Conservation (phyloP, 1,284 basidiomycete genomes). For the Amylostereum areolatum region DNA sequence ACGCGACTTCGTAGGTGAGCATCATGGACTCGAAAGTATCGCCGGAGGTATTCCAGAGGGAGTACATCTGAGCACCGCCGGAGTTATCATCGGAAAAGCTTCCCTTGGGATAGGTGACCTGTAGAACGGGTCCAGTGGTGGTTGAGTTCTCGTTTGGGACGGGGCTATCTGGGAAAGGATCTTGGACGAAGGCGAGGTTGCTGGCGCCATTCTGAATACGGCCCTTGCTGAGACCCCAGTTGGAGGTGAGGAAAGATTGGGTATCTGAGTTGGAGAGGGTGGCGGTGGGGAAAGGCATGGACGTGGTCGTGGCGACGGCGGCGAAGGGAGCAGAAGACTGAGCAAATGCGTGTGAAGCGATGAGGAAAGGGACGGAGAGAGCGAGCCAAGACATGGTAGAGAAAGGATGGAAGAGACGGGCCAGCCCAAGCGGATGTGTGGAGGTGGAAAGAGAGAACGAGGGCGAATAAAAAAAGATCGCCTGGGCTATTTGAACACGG, state of each 20-base stretch:
- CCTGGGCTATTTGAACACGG: background rate
- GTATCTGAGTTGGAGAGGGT: slow-evolving; percentile 47
- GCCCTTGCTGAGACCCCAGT: slow-evolving; percentile 58
- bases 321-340: slow-evolving; percentile 37
- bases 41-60: slow-evolving; percentile 55
- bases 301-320: slow-evolving; percentile 53
- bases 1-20: slow-evolving; percentile 66
- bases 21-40: slow-evolving; percentile 57
- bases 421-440: too few species aligned
- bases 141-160: slow-evolving; percentile 24
- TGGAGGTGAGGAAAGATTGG: slow-evolving; percentile 44
- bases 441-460: too few species aligned
- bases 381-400: slow-evolving; percentile 9
- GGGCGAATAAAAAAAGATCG: too few species aligned
- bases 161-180: slow-evolving; percentile 55
- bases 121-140: slow-evolving; percentile 49
- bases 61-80: slow-evolving; percentile 62
- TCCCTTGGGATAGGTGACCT: slow-evolving; percentile 57
- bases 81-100: slow-evolving; percentile 50
- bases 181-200: slow-evolving; percentile 55
- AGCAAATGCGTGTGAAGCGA: slow-evolving; percentile 8
- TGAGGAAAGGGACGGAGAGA: slow-evolving; percentile 11
- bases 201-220: slow-evolving; percentile 50
- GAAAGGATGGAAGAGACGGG: background rate
- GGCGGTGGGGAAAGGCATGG: slow-evolving; percentile 60